Percentiles rank a stretch among this genome's conserved stretches.
Conservation (phyloP, 495 filamentous ascomycete genomes). For the Aspergillus olivimuriae region DNA sequence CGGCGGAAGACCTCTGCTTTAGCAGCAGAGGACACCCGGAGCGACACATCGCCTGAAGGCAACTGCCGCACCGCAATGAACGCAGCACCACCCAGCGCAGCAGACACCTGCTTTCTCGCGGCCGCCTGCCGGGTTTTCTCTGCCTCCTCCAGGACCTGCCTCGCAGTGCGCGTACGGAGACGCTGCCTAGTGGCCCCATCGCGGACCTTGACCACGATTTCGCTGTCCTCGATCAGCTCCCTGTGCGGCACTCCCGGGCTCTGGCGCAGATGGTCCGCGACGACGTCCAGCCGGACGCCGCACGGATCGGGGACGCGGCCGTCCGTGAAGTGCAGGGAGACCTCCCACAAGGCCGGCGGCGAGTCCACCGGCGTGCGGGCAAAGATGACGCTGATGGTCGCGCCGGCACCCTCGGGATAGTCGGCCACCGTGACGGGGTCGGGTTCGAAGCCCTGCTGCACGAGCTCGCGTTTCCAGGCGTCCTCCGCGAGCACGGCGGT, state of each 20-base stretch:
- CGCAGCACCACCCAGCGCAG: constrained; percentile 4
- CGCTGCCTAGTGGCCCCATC: neutral
- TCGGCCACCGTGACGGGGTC: no score
- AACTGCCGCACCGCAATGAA: constrained; percentile 12
- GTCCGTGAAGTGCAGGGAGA: no score
- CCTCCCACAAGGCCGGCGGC: no score
- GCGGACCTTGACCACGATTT: constrained; percentile 1
- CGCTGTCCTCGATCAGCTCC: neutral
- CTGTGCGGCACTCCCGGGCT: neutral
- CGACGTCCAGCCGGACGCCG: no score
- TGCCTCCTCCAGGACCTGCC: neutral
- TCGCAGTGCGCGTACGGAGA: neutral
- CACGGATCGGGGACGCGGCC: no score
- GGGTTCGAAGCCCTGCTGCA: no score
- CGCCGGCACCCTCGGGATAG: no score
- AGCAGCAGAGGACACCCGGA: constrained; percentile 5
- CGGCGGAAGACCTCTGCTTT: constrained; percentile 8
- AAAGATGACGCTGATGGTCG: no score
- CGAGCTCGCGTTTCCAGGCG: no score
- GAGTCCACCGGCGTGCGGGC: no score
- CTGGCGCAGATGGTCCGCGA: no score
- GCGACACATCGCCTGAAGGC: constrained; percentile 9
- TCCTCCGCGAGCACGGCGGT: no score
- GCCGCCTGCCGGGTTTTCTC: constrained; percentile 1
- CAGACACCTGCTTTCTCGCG: neutral